Conservation (phyloP, 2,329 filamentous ascomycete species). For the Colletotrichum somersetense region DNA sequence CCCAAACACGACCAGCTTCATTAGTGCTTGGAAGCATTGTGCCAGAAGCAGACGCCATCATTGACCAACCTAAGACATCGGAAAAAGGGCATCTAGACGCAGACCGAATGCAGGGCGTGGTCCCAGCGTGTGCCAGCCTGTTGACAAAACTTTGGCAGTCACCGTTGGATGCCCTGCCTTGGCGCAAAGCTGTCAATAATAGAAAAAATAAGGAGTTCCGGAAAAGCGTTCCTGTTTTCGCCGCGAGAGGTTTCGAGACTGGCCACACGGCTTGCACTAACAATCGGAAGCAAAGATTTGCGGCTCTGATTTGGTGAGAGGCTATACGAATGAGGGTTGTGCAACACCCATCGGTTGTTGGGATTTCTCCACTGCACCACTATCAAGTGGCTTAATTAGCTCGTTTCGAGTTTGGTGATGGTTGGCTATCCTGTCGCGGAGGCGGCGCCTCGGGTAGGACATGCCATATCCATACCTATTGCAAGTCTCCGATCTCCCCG, state of each 20-base stretch:
- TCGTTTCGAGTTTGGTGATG: neutral
- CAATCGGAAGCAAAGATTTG: neutral
- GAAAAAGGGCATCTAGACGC: neutral
- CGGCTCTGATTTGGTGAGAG: neutral
- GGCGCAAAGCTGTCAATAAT: neutral
- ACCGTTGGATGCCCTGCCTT: no score
- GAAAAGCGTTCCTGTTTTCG: neutral
- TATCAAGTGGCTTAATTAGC: neutral
- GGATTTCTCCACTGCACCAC: neutral
- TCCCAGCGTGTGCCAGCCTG: no score
- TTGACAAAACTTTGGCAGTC: neutral
- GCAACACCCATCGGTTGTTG: neutral
- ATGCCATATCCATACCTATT: neutral
- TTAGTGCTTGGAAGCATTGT: neutral
- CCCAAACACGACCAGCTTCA: no score
- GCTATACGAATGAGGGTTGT: neutral
- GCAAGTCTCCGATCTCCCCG: neutral
- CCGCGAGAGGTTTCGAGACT: neutral
- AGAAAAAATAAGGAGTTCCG: fast-evolving
- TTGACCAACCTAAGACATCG: fast-evolving
- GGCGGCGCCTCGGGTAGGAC: neutral
- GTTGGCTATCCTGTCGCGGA: neutral
- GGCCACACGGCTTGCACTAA: neutral
- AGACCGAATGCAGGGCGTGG: neutral
- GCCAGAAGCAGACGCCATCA: no score